Evolutionary conservation across 2,329 filamentous ascomycete species (phyloP), one percentile per base, ranked within the genome.

Genomic region (Ophiostoma quercus): DNA sequence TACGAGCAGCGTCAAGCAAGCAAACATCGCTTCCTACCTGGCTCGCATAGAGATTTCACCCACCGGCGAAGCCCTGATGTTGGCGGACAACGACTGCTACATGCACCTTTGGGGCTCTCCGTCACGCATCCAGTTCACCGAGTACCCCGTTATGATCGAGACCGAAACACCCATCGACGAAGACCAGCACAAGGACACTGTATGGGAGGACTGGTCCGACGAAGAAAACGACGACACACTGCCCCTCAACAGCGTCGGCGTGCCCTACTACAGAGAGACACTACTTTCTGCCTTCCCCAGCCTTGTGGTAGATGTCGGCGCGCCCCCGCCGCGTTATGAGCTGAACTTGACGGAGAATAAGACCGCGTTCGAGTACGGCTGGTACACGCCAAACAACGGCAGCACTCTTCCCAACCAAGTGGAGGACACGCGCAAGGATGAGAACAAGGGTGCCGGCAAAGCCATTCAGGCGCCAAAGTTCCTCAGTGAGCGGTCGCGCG

Each of bases 91-190:
- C 2, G 91, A 94, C 73, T 91, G 88, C 73, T 85, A 87, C 67
- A 87, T 97, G 69, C 92, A 94, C 74, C 84, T 97, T 0, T 97
- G 93, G 93, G 94, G 93, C 0, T 94, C 92, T 1, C 92, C 90
- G 0, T 84, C 88, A 14, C 96, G 96, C 76, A 85, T 96, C 54
- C 91, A 92, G 74, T 97, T 97, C 78, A 92, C 92, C 68, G 92
- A 96, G 75, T 88, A 92, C 75, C 87, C 89, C 68, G 89, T 88
- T 69, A 90, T 91, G 9, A 88, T 90, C 1, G 92, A 96, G 74
- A 92, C 94, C 76, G 88, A 91, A 6, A 90, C 92, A 72, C 82
- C 87, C 1, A 22, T 65, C 34, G 65, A 32, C n/a, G 82, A 88
- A 66, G 83, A 87, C 16, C 67, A 70, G 41, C 72, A 68, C 68